Evolutionary conservation across 768 basidiomycete species (phyloP).

Genomic region (Termitomyces sp.): DNA sequence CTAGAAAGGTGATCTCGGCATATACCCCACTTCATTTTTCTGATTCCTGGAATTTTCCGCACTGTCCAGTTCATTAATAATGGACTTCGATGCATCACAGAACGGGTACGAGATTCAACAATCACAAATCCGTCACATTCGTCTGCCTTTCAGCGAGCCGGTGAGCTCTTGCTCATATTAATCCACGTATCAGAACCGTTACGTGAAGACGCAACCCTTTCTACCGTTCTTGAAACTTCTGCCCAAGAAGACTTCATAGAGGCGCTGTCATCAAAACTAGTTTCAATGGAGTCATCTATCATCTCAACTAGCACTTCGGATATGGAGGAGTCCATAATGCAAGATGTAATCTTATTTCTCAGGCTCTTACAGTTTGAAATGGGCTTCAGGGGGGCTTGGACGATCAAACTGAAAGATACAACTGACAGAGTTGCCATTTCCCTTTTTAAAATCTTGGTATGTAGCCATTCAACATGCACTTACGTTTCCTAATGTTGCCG

Average conservation of each 20-base stretch:
- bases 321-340: constrained; percentile 23
- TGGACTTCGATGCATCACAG: constrained; percentile 60
- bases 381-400: constrained; percentile 59
- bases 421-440: constrained; percentile 34
- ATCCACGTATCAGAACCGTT: constrained; percentile 66
- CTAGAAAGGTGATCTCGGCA: constrained; percentile 49
- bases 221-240: constrained; percentile 44
- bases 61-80: constrained; percentile 63
- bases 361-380: constrained; percentile 72
- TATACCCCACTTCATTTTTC: background rate
- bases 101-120: constrained; percentile 38
- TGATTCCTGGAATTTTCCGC: background rate
- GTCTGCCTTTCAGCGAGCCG: constrained; percentile 43
- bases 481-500: constrained; percentile 2
- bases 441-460: constrained; percentile 50
- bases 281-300: constrained; percentile 31
- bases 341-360: constrained; percentile 50
- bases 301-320: constrained; percentile 15
- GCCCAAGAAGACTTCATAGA: constrained; percentile 56
- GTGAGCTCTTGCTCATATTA: constrained; percentile 66
- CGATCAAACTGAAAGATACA: constrained; percentile 39
- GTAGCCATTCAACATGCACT: constrained; percentile 17
- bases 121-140: constrained; percentile 21
- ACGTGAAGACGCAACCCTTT: constrained; percentile 35
- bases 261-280: constrained; percentile 42